Evolutionary conservation across 2,329 filamentous ascomycete species (phyloP), one percentile per base, ranked within the genome.

Genomic region (Xylaria sp.): DNA sequence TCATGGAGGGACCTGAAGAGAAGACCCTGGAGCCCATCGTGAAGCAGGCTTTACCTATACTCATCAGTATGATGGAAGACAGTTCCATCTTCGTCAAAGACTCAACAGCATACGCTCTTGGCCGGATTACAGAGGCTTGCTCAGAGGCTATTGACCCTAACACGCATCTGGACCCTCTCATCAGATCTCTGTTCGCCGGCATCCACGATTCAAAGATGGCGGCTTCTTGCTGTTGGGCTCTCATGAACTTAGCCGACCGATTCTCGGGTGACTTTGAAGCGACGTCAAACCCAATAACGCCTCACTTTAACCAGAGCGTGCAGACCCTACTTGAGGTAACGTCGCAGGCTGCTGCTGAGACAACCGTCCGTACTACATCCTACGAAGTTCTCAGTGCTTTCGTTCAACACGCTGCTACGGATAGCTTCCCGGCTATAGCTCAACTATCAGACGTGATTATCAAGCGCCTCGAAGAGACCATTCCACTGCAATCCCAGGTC

Each of bases 351-450:
- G 93, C 96, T 77, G 89, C 90, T 29, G 95, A 98, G 75, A 94
- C 94, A 69, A 89, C 94, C 70, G 90, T 98, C 27, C 92, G 96
- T 73, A 98, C 95, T 65, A 96, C 96, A 60, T 93, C 96, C 9
- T 99, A 99, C 78, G 96, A 99, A 80, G 96, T 99, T 25, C 89
- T 99, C 66, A 97, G 96, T 81, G 90, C 94, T 0, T 99, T 98
- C 74, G 92, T 98, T 61, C 91, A 91, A 76, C 97, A 96, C 77
- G 89, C 95, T 61, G 96, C 94, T 27, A 90, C 91, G 66, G 94
- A 97, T 75, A 96, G 92, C 78, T 85, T 97, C 73, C 84, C 86
- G 53, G 86, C 94, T 67, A 89, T 99, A 75, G 94, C 91, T 29
- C 89, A 89, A 44, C 86, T 99, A 20, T 96, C 93, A 3, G 90